Base-by-base conservation (phyloP, 768 basidiomycete genomes). In the Daedaleopsis nitida region DNA sequence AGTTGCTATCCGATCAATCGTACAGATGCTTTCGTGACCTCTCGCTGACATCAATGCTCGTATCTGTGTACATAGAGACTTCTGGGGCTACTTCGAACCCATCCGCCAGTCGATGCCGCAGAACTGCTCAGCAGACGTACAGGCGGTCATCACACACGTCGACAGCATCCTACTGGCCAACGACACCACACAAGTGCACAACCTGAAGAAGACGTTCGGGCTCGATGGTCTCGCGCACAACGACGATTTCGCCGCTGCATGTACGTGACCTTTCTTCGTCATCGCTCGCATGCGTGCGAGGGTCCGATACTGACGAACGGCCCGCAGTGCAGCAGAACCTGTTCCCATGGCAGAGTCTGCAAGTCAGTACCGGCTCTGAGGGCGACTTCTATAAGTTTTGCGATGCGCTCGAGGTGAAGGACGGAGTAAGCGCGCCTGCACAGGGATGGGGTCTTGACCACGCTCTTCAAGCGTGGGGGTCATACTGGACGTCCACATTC, bases 11-110 rank as follows among this genome's bases (percentile, higher is more conserved):
- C 27, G 27, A 32, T 32, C 27, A 32, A 32, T 32, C 27, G 27
- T 32, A 7, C 27, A 32, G 27, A 32, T 32, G 27, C 44, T 17
- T 9, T 13, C n/a, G 4, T 21, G 21, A 3, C 19, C 7, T 12
- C 12, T 12, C 27, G 5, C 5, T 39, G 35, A 3, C 27, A 8
- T 32, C 3, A 9, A 13, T 19, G 3, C 1, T 32, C 27, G 27
- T 32, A 32, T 32, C 27, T 32, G 27, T 7, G 27, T 32, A 7
- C 27, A 32, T 32, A 64, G 63, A 9, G 76, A 86, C 69, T 86
- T 83, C 67, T 87, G 85, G 85, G 75, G 75, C 65, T 90, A 89
- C 66, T 89, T 87, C 70, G 87, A 87, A 55, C 87, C 87, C 12
- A 81, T 87, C 64, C 83, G 83, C 11, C 75, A 81, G 64, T 72